Percentiles rank a stretch among this genome's conserved stretches.
Conservation (phyloP, 805 yeast species). For the Candida saitoana region DNA sequence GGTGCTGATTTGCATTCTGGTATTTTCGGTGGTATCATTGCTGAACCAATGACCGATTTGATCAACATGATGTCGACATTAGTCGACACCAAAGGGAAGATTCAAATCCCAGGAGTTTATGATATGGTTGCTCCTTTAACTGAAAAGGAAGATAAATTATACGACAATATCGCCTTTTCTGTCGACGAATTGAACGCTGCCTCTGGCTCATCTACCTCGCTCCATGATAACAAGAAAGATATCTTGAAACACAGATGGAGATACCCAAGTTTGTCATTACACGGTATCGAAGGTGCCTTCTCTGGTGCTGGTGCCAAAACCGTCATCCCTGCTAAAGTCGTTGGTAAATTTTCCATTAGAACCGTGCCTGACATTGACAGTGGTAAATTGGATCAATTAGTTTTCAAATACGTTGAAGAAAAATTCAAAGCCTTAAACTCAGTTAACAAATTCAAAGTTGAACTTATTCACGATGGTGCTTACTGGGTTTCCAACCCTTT, state of each 20-base stretch:
- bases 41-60: conserved; percentile 96
- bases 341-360: conserved; percentile 93
- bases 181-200: conserved; percentile 83
- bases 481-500: conserved; percentile 96
- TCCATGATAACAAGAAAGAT: conserved; percentile 72
- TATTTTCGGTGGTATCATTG: conserved; percentile 93
- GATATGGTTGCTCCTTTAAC: conserved; percentile 96
- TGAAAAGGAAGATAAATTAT: conserved; percentile 68
- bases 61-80: conserved; percentile 70
- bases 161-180: conserved; percentile 81
- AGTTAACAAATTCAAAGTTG: conserved; percentile 68
- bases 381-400: conserved; percentile 71
- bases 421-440: conserved; percentile 67
- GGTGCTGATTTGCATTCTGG: conserved; percentile 97
- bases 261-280: conserved; percentile 91
- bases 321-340: conserved; percentile 91
- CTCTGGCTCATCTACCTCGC: conserved; percentile 79
- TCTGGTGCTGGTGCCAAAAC: conserved; percentile 95
- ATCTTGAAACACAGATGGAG: conserved; percentile 99
- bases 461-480: conserved; percentile 88
- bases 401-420: conserved; percentile 62
- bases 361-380: conserved; percentile 94
- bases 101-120: conserved; percentile 78
- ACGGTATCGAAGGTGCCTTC: conserved; percentile 98
- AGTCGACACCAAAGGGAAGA: conserved; percentile 79